A percentile compares a stretch with the other conserved stretches of the same genome.
Evolutionary conservation across 2,329 filamentous ascomycete genomes (phyloP).

Genomic region (Cladosporium sp.): DNA sequence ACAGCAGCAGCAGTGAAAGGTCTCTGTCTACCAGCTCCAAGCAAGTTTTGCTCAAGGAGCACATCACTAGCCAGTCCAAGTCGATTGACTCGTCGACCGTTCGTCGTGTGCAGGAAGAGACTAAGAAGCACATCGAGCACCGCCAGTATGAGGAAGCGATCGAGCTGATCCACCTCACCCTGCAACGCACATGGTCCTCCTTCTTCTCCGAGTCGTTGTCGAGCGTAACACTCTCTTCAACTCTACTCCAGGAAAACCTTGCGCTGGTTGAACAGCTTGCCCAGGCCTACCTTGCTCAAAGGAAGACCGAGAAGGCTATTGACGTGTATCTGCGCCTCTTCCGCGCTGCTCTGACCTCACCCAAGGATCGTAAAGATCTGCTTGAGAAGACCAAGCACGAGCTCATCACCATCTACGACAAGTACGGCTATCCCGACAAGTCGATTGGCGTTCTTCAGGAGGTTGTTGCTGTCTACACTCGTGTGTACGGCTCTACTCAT

Average conservation of each 20-base stretch:
- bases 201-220: conserved; percentile 48
- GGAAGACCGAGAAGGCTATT: conserved; percentile 42
- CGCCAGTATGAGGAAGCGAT: conserved; percentile 52
- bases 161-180: conserved; percentile 47
- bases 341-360: conserved; percentile 39
- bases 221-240: conserved; percentile 45
- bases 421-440: conserved; percentile 42
- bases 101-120: conserved; percentile 45
- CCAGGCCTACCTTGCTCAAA: conserved; percentile 47
- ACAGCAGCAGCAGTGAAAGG: conserved; percentile 40
- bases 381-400: conserved; percentile 41
- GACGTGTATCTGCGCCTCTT: conserved; percentile 45
- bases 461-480: conserved; percentile 41
- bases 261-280: conserved; percentile 51
- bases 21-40: conserved; percentile 46
- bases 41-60: conserved; percentile 48
- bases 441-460: conserved; percentile 41
- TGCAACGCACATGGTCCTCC: conserved; percentile 50
- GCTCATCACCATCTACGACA: conserved; percentile 43
- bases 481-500: conserved; percentile 40
- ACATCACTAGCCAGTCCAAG: conserved; percentile 41
- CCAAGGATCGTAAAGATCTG: conserved; percentile 29
- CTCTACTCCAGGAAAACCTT: conserved; percentile 49
- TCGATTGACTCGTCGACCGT: conserved; percentile 46
- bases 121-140: conserved; percentile 48